Base-by-base conservation (phyloP, 1,284 basidiomycete species). In the Cryptococcus sp. region DNA sequence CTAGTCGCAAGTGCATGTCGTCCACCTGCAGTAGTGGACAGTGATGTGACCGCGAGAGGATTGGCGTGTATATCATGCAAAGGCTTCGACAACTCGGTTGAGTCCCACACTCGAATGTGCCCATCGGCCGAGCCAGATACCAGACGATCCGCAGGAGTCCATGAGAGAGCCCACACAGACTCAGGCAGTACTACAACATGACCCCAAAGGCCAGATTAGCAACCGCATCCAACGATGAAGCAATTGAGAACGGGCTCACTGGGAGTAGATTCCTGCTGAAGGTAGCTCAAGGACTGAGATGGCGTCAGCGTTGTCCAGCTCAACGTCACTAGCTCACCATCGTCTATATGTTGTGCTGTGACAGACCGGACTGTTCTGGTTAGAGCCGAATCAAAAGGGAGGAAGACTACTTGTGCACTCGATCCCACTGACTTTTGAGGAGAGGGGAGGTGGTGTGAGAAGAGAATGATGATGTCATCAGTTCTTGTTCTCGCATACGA, bases 1-100 rank as follows among this genome's bases (percentile, higher is more conserved):
- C 87, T 88, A 65, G 90, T 90, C 64, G 86, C 88, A 41, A 93
- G 73, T 0, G 85, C 89, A 27, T 78, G 81, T 47, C 79, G 81
- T 6, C 89, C 90, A 58, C 85, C 82, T 0, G 82, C 80, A 19
- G 86, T 83, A 4, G 85, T 83, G 7, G 88, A 89, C 23, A 93
- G 78, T 5, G 86, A 87, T 7, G 86, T 81, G 68, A 93, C 80
- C 39, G 88, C 88, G 51, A 93, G 84, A 10, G 89, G 85, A 76
- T 93, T 88, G 16, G 86, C 81, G 43, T 85, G 78, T 20, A 85
- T 84, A 8, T 86, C 76, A 43, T 84, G 83, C 49, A 87, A 81
- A 3, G 85, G 83, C 69, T 88, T 84, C 10, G 69, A 48, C 1
- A 74, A 63, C 40, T 88, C 88, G 7, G 85, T 78, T 4, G 86